Percentiles rank a stretch among this genome's conserved stretches.
Evolutionary conservation across 75 land plant species (phyloP).

Genomic region (Ceratopteris richardii): DNA sequence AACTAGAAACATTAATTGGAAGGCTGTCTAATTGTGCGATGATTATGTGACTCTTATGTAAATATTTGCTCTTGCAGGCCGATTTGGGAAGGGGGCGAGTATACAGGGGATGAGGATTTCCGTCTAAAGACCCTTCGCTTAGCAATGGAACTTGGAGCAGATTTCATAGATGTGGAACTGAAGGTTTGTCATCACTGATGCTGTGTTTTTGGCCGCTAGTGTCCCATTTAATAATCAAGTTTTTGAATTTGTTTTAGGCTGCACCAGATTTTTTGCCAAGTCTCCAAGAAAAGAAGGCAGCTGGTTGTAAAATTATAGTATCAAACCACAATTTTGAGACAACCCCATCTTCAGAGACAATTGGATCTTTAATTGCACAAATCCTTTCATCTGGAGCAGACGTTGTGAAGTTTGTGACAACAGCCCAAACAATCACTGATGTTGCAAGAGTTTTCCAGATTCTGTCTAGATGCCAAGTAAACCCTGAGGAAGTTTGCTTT

Average conservation of each 20-base stretch:
- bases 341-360: conserved; percentile 44
- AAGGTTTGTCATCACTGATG: too few species aligned
- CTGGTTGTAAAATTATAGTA: conserved; percentile 42
- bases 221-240: too few species aligned
- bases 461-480: conserved; percentile 29
- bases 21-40: neutral
- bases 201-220: too few species aligned
- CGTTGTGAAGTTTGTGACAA: conserved; percentile 49
- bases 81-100: conserved; percentile 42
- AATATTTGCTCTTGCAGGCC: conserved; percentile 24
- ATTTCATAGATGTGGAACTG: conserved; percentile 40
- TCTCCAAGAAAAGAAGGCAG: conserved; percentile 1
- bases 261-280: conserved; percentile 1
- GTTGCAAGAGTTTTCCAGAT: conserved; percentile 27
- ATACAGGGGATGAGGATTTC: conserved; percentile 26
- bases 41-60: neutral
- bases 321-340: conserved; percentile 49
- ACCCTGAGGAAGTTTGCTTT: neutral
- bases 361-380: conserved; percentile 31
- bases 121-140: conserved; percentile 21
- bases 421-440: conserved; percentile 37
- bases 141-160: conserved; percentile 35
- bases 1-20: too few species aligned
- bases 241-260: conserved; percentile 5
- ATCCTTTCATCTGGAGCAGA: conserved; percentile 67